Evolutionary conservation across 2,329 filamentous ascomycete genomes (phyloP).

Genomic region (Verticillium nonalfalfae): DNA sequence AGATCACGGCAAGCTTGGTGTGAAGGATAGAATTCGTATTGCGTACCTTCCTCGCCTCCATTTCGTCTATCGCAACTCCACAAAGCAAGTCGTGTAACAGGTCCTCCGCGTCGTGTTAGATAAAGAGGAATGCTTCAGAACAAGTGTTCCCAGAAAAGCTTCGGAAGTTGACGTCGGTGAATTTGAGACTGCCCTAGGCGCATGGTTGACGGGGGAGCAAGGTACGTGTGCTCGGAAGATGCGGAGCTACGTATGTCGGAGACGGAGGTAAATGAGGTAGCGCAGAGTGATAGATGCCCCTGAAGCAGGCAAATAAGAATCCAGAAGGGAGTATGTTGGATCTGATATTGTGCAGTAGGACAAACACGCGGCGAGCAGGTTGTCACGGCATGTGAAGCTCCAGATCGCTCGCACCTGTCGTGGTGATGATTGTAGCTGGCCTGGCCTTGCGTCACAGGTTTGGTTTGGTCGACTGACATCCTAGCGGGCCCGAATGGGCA

Average conservation of each 20-base stretch:
- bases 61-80: slow-evolving; percentile 11
- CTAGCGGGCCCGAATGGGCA: too few relatives aligned
- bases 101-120: neutral
- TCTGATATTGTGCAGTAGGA: neutral
- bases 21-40: neutral
- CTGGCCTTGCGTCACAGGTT: neutral
- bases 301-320: neutral
- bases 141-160: neutral
- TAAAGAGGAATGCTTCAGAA: neutral
- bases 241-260: neutral
- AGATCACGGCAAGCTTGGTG: neutral
- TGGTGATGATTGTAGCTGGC: neutral
- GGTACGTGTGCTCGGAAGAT: neutral
- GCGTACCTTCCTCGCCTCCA: slow-evolving; percentile 36
- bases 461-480: neutral
- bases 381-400: neutral
- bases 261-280: neutral
- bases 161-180: neutral
- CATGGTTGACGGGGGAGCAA: neutral
- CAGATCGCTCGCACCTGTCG: neutral
- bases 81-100: neutral
- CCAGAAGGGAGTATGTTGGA: neutral
- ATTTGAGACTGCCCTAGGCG: neutral
- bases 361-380: neutral
- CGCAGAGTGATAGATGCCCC: neutral